Base-by-base conservation (phyloP, 176 grass and related monocot species). In the Juncus effusus region DNA sequence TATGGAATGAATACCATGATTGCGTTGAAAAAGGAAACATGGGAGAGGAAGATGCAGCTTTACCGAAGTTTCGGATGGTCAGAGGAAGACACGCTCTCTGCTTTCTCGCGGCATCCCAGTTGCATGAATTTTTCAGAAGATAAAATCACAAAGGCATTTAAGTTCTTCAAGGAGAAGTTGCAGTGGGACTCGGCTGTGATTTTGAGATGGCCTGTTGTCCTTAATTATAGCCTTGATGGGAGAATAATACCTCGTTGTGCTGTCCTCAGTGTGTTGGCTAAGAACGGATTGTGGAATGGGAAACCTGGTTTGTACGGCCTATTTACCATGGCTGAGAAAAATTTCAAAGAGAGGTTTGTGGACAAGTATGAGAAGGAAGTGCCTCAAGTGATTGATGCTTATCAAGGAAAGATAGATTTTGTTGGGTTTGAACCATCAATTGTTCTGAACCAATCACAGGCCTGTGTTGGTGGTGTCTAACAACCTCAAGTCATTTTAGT, bases 231-330 rank as follows among this genome's bases (percentile, higher is more conserved):
- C 55, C 19, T 80, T 0, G 59, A 80, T 36, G 72, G 59, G 51
- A 59, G 68, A 56, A 64, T 65, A 13, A 51, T 80, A 4, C 77
- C 77, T 3, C 60, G 77, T n/a, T 79, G 77, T 38, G 10, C 59
- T 35, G 68, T 66, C 38, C 38, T 80, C 59, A 42, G 40, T 16
- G 3, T 66, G 40, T 45, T 80, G 2, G 2, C 5, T n/a, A 19
- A 42, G 38, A 65, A 51, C 12, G 77, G 59, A n/a, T 6, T 58
- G 45, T 37, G 69, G 67, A 38, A 49, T 5, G 54, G 60, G 7
- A 64, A 57, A 12, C 42, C 63, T 3, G 16, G 42, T 11, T 38
- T 59, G 16, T 36, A 16, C 40, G 51, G 38, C 7, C 11, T 69
- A 7, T 35, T 80, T 13, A 49, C 28, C 7, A 12, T 80, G 2